phyloP scores from a whole-genome alignment of 257 asterid species.

The Plectranthus barbatus region DNA sequence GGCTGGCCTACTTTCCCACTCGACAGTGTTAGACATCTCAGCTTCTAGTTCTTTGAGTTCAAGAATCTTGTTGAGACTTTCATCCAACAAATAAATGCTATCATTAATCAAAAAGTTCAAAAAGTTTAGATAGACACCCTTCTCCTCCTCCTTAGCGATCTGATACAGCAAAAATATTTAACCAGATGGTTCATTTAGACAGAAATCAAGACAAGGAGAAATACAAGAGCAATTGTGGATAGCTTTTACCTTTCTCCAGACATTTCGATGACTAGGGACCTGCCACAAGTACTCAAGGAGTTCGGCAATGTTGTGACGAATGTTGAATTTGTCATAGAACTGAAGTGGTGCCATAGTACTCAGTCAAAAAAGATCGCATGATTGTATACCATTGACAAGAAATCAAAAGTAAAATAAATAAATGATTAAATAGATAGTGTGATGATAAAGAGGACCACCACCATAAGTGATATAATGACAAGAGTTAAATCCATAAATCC shows the following conservation, averaged over 20 bases:
- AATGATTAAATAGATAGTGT: no score
- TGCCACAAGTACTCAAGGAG: slow-evolving; percentile 96
- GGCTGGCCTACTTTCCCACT: slow-evolving; percentile 89
- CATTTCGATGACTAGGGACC: slow-evolving; percentile 96
- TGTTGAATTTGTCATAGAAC: slow-evolving; percentile 98
- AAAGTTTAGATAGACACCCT: slow-evolving; percentile 89
- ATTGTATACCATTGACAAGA: neutral
- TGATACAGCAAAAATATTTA: slow-evolving; percentile 13
- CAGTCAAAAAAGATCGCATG: slow-evolving; percentile 13
- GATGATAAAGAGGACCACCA: neutral
- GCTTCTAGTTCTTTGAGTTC: slow-evolving; percentile 93
- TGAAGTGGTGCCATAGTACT: slow-evolving; percentile 26
- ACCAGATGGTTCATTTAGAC: neutral
- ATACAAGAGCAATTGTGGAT: neutral
- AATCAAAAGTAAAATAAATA: neutral
- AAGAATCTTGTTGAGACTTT: slow-evolving; percentile 94
- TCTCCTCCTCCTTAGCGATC: slow-evolving; percentile 98
- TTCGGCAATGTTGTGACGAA: slow-evolving; percentile 98
- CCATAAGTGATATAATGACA: neutral
- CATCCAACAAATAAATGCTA: slow-evolving; percentile 91
- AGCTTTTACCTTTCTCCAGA: slow-evolving; percentile 82
- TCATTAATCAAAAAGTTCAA: slow-evolving; percentile 87
- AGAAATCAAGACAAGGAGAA: neutral
- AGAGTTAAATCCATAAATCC: neutral
- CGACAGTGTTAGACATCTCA: slow-evolving; percentile 87